phyloP scores from a whole-genome alignment of 1,284 basidiomycete genomes.

The Phellinidium pouzarii region DNA sequence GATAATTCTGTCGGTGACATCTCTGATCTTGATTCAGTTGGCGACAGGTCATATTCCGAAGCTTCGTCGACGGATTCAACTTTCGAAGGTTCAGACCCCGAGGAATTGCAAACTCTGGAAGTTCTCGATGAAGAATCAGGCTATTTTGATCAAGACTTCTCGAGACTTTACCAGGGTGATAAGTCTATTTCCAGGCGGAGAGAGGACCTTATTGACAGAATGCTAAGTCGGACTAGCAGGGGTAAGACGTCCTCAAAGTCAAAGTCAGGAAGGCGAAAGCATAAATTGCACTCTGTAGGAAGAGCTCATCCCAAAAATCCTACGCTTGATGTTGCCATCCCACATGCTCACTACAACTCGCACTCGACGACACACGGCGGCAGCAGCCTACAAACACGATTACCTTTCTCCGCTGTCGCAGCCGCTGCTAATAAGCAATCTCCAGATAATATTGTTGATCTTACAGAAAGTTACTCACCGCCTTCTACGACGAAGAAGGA shows the following conservation, averaged over 20 bases:
- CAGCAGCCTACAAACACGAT: slow-evolving; percentile 16
- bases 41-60: slow-evolving; percentile 1
- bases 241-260: slow-evolving; percentile 23
- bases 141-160: slow-evolving; percentile 25
- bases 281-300: slow-evolving; percentile 12
- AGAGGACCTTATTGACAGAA: slow-evolving; percentile 49
- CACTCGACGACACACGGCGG: neutral
- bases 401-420: slow-evolving; percentile 9
- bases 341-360: neutral
- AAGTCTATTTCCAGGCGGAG: slow-evolving; percentile 26
- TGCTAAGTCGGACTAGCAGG: slow-evolving; percentile 40
- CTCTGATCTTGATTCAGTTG: neutral
- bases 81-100: slow-evolving; percentile 9
- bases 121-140: slow-evolving; percentile 27
- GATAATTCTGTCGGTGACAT: slow-evolving; percentile 2
- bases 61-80: slow-evolving; percentile 3
- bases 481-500: neutral
- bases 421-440: neutral
- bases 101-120: slow-evolving; percentile 26
- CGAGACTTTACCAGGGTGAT: slow-evolving; percentile 13
- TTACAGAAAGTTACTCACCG: neutral
- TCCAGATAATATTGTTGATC: neutral
- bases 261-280: neutral
- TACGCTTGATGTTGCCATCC: neutral
- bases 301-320: slow-evolving; percentile 1